Percentiles rank a stretch among this genome's conserved stretches.
phyloP scores from a whole-genome alignment of 129 eudicot genomes.

The Centaurea solstitialis region DNA sequence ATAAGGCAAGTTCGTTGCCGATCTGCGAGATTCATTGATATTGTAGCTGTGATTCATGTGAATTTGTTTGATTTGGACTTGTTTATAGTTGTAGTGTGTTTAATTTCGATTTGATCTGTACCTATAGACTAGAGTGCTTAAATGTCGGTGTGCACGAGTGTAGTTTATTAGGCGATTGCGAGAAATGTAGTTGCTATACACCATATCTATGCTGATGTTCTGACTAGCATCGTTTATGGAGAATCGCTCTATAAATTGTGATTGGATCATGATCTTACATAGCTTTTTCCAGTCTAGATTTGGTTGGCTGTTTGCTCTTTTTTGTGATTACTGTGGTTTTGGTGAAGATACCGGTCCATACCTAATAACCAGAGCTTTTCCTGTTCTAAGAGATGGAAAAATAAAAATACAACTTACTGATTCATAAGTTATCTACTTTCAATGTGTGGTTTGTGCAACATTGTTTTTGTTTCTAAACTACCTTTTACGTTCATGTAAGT shows the following conservation, averaged over 20 bases:
- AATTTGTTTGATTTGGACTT: neutral
- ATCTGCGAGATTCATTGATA: constrained; percentile 17
- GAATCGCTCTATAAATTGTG: constrained; percentile 14
- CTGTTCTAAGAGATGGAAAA: neutral
- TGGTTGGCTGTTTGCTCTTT: no score
- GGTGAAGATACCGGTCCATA: neutral
- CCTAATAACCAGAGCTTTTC: neutral
- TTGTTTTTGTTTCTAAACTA: neutral
- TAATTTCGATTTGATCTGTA: neutral
- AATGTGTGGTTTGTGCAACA: neutral
- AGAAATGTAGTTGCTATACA: no score
- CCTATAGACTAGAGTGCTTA: neutral
- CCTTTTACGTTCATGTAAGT: neutral
- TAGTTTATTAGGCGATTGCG: neutral
- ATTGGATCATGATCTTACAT: neutral
- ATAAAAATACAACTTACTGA: constrained; percentile 7
- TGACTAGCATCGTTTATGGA: neutral
- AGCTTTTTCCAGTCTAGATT: neutral
- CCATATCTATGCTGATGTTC: constrained; percentile 3
- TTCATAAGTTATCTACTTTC: neutral
- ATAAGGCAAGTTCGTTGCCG: neutral
- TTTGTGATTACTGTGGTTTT: neutral
- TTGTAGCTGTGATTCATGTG: neutral
- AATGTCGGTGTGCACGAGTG: neutral
- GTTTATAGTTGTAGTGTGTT: neutral